Percentiles rank a stretch among this genome's conserved stretches.
Evolutionary conservation across 371 early-diverging fungal species (phyloP).

Genomic region (Lichtheimia ramosa): DNA sequence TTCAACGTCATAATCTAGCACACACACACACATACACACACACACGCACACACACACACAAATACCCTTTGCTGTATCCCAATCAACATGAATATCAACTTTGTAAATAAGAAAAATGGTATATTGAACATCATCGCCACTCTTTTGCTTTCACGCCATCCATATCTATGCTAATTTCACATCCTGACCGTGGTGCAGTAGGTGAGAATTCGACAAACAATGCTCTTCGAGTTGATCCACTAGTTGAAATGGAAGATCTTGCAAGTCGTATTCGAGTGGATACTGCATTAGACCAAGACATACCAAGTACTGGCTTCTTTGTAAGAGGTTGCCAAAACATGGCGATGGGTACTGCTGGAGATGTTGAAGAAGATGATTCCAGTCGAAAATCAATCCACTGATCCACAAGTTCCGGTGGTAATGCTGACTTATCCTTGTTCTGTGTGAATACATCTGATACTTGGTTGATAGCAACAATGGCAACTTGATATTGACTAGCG

Average conservation of each 20-base stretch:
- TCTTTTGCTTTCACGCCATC: slow-evolving; percentile 12
- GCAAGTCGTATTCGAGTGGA: slow-evolving; percentile 68
- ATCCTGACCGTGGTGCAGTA: slow-evolving; percentile 25
- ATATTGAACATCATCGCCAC: no score
- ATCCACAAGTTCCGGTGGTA: slow-evolving; percentile 15
- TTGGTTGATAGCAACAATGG: slow-evolving; percentile 59
- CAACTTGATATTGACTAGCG: slow-evolving; percentile 58
- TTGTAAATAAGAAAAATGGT: no score
- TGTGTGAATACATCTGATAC: slow-evolving; percentile 31
- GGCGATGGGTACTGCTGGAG: slow-evolving; percentile 15
- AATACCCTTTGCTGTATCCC: no score
- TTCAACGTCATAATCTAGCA: no score
- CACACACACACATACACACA: no score
- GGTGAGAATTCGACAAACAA: slow-evolving; percentile 48
- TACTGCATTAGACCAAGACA: slow-evolving; percentile 77
- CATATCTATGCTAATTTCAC: slow-evolving; percentile 31
- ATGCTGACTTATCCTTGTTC: not conserved
- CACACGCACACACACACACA: no score
- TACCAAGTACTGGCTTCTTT: slow-evolving; percentile 69
- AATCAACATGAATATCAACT: no score
- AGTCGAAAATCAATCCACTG: slow-evolving; percentile 36
- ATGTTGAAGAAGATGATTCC: slow-evolving; percentile 14
- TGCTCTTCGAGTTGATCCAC: slow-evolving; percentile 26
- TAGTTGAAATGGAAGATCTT: slow-evolving; percentile 35
- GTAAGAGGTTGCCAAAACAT: slow-evolving; percentile 46